phyloP scores from a whole-genome alignment of 371 early-diverging fungal species.

The Lichtheimia ramosa region DNA sequence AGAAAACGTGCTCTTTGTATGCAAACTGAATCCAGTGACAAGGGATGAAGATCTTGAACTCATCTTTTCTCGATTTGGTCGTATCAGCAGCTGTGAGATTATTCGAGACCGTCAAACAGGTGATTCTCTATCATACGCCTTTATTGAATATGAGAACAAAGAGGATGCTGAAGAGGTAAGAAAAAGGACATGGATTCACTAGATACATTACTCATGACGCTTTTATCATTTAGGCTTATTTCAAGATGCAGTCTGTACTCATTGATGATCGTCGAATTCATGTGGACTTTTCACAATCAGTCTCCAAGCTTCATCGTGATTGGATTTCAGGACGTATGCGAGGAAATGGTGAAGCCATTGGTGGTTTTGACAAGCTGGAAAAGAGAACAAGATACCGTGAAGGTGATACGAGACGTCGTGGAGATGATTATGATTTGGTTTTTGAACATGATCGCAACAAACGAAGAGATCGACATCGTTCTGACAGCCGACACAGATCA shows the following conservation, averaged over 20 bases:
- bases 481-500: slow-evolving; percentile 9
- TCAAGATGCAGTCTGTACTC: slow-evolving; percentile 90
- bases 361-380: slow-evolving; percentile 51
- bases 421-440: slow-evolving; percentile 43
- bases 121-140: slow-evolving; percentile 91
- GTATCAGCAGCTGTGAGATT: slow-evolving; percentile 87
- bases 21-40: slow-evolving; percentile 93
- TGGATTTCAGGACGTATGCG: slow-evolving; percentile 62
- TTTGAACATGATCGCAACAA: slow-evolving; percentile 30
- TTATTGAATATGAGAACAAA: slow-evolving; percentile 92
- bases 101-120: slow-evolving; percentile 86
- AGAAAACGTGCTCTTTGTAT: slow-evolving; percentile 96
- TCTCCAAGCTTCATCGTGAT: slow-evolving; percentile 79
- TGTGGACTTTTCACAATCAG: slow-evolving; percentile 98
- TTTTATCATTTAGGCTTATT: slow-evolving; percentile 60
- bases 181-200: not conserved
- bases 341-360: slow-evolving; percentile 46
- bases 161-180: slow-evolving; percentile 82
- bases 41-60: slow-evolving; percentile 89
- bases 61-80: slow-evolving; percentile 94
- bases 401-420: slow-evolving; percentile 22
- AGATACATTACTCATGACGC: not conserved
- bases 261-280: slow-evolving; percentile 97
- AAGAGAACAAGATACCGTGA: slow-evolving; percentile 48
- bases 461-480: slow-evolving; percentile 3